A percentile compares a stretch with the other conserved stretches of the same genome.
phyloP scores from a whole-genome alignment of 169 alveolate species.

The Ichthyophthirius multifiliis region DNA sequence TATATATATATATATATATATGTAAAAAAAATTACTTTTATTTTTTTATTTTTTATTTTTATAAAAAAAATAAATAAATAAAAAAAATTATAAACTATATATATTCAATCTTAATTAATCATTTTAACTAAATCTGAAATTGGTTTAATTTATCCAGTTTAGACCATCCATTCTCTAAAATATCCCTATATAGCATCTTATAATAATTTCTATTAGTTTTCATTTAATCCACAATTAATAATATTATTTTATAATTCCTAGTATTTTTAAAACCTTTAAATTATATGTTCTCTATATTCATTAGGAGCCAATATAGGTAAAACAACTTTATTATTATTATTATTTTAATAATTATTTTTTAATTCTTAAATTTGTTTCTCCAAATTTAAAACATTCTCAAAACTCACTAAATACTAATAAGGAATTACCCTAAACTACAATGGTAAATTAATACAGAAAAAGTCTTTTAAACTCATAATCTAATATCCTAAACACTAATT shows the following conservation, averaged over 20 bases:
- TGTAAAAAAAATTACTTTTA: no score
- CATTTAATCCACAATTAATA: constrained; percentile 55
- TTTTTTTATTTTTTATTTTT: no score
- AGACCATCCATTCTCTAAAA: constrained; percentile 46
- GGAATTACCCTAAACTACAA: constrained; percentile 4
- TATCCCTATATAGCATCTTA: constrained; percentile 43
- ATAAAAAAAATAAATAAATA: no score
- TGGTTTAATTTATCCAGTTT: constrained; percentile 30
- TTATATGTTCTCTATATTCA: constrained; percentile 57
- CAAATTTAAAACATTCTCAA: neutral
- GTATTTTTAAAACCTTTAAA: constrained; percentile 58
- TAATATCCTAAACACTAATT: neutral
- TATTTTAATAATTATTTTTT: neutral
- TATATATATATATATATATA: no score
- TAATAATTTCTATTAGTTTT: constrained; percentile 65
- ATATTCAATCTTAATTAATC: constrained; percentile 24
- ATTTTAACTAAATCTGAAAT: constrained; percentile 41
- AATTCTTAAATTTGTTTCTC: neutral
- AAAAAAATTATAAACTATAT: no score
- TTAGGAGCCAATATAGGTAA: constrained; percentile 67
- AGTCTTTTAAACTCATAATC: constrained; percentile 33
- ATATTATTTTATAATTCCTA: constrained; percentile 57
- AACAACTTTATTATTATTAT: neutral
- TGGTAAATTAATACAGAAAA: constrained; percentile 43
- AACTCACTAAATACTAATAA: neutral